A percentile compares a stretch with the other conserved stretches of the same genome.
Conservation (phyloP, 2,329 filamentous ascomycete genomes). For the Chaetomiaceae sp. region DNA sequence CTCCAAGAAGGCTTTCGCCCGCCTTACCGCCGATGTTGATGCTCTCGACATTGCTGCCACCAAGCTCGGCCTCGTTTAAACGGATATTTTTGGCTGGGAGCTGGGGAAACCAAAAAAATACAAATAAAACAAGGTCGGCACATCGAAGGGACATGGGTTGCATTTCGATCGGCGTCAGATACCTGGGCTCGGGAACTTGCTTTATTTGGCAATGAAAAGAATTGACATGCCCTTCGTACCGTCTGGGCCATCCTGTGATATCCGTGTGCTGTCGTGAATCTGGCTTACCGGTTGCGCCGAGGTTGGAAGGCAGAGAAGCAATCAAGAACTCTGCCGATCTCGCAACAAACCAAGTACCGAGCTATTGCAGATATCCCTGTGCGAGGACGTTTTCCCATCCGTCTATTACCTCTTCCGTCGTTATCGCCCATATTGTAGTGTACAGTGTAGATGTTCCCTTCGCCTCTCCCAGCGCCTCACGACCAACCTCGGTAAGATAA, state of each 20-base stretch:
- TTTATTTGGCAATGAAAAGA: constrained; percentile 30
- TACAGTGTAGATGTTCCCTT: background rate
- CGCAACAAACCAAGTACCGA: no score
- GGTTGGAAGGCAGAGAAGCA: no score
- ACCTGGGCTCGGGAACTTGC: constrained; percentile 30
- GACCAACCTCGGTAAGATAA: background rate
- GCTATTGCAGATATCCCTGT: no score
- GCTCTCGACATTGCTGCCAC: constrained; percentile 98
- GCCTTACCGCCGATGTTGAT: constrained; percentile 93
- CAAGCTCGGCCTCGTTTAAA: constrained; percentile 96
- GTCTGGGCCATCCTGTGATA: background rate
- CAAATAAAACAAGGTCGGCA: no score
- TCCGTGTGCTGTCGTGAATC: background rate
- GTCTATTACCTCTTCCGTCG: background rate
- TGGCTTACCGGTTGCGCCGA: background rate
- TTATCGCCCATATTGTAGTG: background rate
- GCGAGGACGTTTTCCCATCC: background rate
- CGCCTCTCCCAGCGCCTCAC: background rate
- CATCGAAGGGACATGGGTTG: constrained; percentile 26
- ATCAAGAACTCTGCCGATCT: no score
- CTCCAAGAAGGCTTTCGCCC: constrained; percentile 97
- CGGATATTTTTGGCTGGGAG: constrained; percentile 24
- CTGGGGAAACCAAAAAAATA: constrained; percentile 21
- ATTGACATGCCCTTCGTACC: constrained; percentile 26
- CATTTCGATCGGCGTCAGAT: constrained; percentile 32